Base-by-base conservation (phyloP, 495 filamentous ascomycete genomes). In the Annulohypoxylon maeteangense region DNA sequence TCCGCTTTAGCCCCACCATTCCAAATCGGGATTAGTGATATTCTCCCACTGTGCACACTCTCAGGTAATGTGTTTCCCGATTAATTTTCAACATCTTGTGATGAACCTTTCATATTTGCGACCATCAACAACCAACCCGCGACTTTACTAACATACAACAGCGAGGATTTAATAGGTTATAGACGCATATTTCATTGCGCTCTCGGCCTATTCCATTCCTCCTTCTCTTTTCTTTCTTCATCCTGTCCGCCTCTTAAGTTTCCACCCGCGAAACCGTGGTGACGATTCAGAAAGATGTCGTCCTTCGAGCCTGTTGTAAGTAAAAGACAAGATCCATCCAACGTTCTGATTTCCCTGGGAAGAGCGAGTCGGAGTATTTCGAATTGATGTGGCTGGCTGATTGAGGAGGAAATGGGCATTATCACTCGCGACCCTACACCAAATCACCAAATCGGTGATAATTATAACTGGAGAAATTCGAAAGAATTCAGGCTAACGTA, bases 281-380 rank as follows among this genome's bases (percentile, higher is more conserved):
- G 70, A 76, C 69, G 66, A 77, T 75, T 70, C 74, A 88, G 86
- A 92, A 97, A 87, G 87, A 98, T 98, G 95, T 97, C 95, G 87
- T 89, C 92, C 82, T 97, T 96, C 87, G 95, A 98, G 86, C 88
- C 91, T 85, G 93, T 97, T 86, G 93, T 98, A 88, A 87, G 93
- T 95, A 82, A 47, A 16, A 36, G 25, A 67, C 69, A 65, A 63
- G 71, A 73, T 56, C 54, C 67, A 66, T 61, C 50, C 50, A 40
- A 16, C 40, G 40, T 22, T 47, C 42, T 31, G 25, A 51, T 36
- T 22, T 34, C 16, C 16, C 10, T 47, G 8, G 7, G 18, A 32
- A 16, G 34, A 59, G 34, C 40, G 10, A 32, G 11, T 25, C 14
- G 58, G 25, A 34, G 45, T 7, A 12, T 56, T 50, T 62, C 12